phyloP scores from a whole-genome alignment of 164 flowering plant genomes.

The Paratinospora sagittata region DNA sequence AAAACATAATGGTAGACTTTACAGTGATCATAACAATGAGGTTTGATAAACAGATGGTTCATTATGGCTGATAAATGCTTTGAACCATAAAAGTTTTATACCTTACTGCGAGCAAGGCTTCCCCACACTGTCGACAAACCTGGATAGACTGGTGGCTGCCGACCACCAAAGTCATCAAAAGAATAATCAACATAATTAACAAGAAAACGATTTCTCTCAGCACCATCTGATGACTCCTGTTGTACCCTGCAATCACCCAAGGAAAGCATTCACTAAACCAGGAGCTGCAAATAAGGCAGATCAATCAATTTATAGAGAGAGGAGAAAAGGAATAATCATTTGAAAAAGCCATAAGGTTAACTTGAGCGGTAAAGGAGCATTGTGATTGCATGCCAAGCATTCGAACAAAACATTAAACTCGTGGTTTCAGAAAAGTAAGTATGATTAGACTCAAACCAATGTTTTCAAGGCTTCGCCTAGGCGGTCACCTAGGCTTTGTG shows the following conservation, averaged over 20 bases:
- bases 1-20: neutral
- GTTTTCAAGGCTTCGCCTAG: too few relatives aligned
- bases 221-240: constrained; percentile 96
- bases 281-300: neutral
- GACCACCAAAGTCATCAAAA: constrained; percentile 98
- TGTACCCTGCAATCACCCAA: constrained; percentile 58
- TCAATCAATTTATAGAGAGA: neutral
- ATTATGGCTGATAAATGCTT: neutral
- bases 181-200: constrained; percentile 93
- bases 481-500: too few relatives aligned
- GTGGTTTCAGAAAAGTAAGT: too few relatives aligned
- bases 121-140: constrained; percentile 99
- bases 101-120: constrained; percentile 99
- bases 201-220: constrained; percentile 85
- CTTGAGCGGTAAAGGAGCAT: neutral
- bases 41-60: neutral
- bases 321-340: neutral
- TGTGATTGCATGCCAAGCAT: neutral
- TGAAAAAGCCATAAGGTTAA: neutral
- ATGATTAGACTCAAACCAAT: too few relatives aligned
- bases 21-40: neutral
- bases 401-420: neutral
- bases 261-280: neutral
- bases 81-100: constrained; percentile 15
- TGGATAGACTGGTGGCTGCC: constrained; percentile 96